phyloP scores from a whole-genome alignment of 768 basidiomycete species.

The Sarcomyxa edulis region DNA sequence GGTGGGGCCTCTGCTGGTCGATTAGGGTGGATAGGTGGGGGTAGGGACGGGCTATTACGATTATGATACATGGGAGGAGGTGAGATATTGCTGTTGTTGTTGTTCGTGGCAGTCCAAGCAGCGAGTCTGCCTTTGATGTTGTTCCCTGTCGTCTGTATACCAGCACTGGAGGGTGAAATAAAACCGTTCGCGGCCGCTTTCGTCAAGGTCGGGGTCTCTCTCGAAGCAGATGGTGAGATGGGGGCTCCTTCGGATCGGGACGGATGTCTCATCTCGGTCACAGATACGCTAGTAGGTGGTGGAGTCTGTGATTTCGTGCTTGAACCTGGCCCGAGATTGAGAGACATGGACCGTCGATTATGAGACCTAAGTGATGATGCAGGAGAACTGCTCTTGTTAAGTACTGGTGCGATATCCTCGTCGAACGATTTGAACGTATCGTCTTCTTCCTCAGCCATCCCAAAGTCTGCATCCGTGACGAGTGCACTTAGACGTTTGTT shows the following conservation, averaged over 20 bases:
- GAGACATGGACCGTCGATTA: slow-evolving; percentile 62
- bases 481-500: slow-evolving; percentile 66
- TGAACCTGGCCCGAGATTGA: slow-evolving; percentile 38
- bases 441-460: slow-evolving; percentile 58
- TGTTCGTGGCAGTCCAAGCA: slow-evolving; percentile 36
- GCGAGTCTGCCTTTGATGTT: slow-evolving; percentile 44
- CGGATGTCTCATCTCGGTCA: slow-evolving; percentile 21
- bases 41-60: slow-evolving; percentile 8
- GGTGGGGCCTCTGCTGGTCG: slow-evolving; percentile 12
- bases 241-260: slow-evolving; percentile 25
- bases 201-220: slow-evolving; percentile 36
- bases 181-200: slow-evolving; percentile 36
- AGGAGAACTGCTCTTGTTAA: slow-evolving; percentile 37
- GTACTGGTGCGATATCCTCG: slow-evolving; percentile 7
- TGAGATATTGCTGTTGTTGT: slow-evolving; percentile 11
- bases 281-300: slow-evolving; percentile 23
- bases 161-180: slow-evolving; percentile 30
- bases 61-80: too few species aligned
- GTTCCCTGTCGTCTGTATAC: slow-evolving; percentile 28
- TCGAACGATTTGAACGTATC: slow-evolving; percentile 18
- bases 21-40: slow-evolving; percentile 15
- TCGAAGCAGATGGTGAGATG: slow-evolving; percentile 18
- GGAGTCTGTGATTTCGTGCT: slow-evolving; percentile 16
- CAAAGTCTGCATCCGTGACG: slow-evolving; percentile 62
- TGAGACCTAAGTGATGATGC: slow-evolving; percentile 39